Evolutionary conservation across 495 filamentous ascomycete species (phyloP).

Genomic region (Apodospora peruviana): DNA sequence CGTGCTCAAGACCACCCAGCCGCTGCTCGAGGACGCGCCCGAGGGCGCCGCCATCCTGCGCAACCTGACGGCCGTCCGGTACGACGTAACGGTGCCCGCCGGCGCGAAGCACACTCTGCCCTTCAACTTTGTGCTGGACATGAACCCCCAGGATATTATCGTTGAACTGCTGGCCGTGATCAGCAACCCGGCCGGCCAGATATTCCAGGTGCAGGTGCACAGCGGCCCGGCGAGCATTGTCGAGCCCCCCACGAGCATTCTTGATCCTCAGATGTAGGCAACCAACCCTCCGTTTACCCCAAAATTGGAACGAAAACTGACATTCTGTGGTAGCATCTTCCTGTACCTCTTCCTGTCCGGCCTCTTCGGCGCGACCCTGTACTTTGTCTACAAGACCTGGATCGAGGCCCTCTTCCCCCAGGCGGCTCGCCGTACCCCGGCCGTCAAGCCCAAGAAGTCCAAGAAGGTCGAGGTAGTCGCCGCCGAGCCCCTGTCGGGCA

Average conservation of each 20-base stretch:
- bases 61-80: conserved; percentile 75
- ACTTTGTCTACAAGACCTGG: conserved; percentile 98
- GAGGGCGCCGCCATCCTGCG: conserved; percentile 56
- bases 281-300: no score
- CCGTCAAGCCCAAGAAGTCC: conserved; percentile 47
- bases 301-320: no score
- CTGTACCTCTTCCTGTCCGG: conserved; percentile 87
- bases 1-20: conserved; percentile 55
- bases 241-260: conserved; percentile 85
- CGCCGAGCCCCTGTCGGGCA: conserved; percentile 59
- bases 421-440: conserved; percentile 64
- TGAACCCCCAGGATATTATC: conserved; percentile 85
- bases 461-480: conserved; percentile 57
- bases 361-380: conserved; percentile 70
- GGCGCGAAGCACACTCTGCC: conserved; percentile 69
- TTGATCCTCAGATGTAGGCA: conserved; percentile 92
- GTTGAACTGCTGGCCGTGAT: conserved; percentile 70
- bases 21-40: conserved; percentile 44
- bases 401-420: conserved; percentile 94
- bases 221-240: conserved; percentile 86
- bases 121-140: conserved; percentile 82
- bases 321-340: conserved; percentile 63
- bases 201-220: conserved; percentile 75
- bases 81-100: conserved; percentile 69
- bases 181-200: conserved; percentile 55